A percentile compares a stretch with the other conserved stretches of the same genome.
These are phyloP conservation scores for Rubia tinctorum DNA, from an alignment of 305 asterid genomes.

Conservation along the genomic window DNA sequence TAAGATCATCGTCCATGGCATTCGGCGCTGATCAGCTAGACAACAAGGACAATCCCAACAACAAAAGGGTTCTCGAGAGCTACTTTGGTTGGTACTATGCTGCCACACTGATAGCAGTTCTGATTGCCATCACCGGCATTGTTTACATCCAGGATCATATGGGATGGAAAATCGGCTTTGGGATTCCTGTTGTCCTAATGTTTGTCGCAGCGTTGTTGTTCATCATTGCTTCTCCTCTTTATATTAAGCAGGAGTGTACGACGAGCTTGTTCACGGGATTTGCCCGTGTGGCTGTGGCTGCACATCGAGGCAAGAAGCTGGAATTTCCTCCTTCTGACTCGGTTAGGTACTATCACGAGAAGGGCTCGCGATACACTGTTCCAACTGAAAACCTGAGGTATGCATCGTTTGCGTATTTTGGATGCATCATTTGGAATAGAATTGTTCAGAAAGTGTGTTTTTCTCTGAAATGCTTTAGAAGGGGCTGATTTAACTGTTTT, in stretches of 20 bases:
- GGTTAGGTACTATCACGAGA: slow-evolving; percentile 36
- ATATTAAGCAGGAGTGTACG: slow-evolving; percentile 35
- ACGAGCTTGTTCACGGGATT: slow-evolving; percentile 50
- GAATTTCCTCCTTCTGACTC: slow-evolving; percentile 29
- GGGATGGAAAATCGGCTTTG: slow-evolving; percentile 70
- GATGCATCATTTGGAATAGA: neutral
- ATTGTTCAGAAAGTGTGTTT: neutral
- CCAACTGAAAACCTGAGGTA: slow-evolving; percentile 57
- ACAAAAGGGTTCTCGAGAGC: slow-evolving; percentile 45
- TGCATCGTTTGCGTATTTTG: neutral
- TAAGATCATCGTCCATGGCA: slow-evolving; percentile 35
- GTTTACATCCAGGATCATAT: slow-evolving; percentile 57
- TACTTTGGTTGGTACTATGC: slow-evolving; percentile 70
- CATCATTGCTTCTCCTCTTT: slow-evolving; percentile 43
- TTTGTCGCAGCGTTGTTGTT: slow-evolving; percentile 40
- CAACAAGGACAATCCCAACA: slow-evolving; percentile 28
- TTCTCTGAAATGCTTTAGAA: neutral
- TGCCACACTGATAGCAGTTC: slow-evolving; percentile 40
- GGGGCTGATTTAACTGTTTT: neutral
- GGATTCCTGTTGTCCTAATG: slow-evolving; percentile 57
- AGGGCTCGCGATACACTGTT: slow-evolving; percentile 35
- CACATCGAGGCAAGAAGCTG: slow-evolving; percentile 47
- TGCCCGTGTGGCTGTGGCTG: slow-evolving; percentile 41
- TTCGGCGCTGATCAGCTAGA: slow-evolving; percentile 46
- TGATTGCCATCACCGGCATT: slow-evolving; percentile 53